phyloP scores from a whole-genome alignment of 192 early-diverging fungal genomes.

The Podila clonocystis region DNA sequence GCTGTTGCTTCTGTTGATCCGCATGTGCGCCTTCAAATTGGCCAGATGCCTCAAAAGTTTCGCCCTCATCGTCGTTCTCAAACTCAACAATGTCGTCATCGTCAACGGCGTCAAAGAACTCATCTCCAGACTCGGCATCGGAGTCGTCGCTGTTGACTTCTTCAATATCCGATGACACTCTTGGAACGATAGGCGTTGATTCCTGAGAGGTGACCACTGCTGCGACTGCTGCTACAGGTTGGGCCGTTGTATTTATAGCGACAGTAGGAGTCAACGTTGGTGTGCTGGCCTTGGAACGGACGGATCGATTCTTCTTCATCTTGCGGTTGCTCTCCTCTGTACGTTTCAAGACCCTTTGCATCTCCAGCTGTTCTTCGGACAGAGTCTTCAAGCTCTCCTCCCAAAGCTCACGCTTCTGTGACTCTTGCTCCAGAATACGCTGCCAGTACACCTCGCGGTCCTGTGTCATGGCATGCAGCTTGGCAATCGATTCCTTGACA shows the following conservation, averaged over 20 bases:
- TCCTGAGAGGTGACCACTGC: neutral
- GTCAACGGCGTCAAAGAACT: slow-evolving; percentile 75
- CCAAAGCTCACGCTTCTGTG: slow-evolving; percentile 56
- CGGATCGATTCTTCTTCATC: slow-evolving; percentile 45
- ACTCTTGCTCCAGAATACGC: slow-evolving; percentile 53
- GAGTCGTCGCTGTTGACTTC: slow-evolving; percentile 17
- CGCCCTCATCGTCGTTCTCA: slow-evolving; percentile 17
- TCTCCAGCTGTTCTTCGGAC: slow-evolving; percentile 55
- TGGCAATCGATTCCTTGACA: slow-evolving; percentile 33
- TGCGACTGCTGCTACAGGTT: neutral
- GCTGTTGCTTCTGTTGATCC: neutral
- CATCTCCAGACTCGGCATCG: slow-evolving; percentile 59
- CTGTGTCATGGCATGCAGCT: slow-evolving; percentile 50
- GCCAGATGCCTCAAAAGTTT: neutral
- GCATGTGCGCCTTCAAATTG: neutral
- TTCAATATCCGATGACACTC: neutral
- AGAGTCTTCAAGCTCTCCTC: slow-evolving; percentile 57
- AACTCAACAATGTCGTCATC: slow-evolving; percentile 52
- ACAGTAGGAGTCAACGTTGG: neutral
- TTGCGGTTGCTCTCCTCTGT: slow-evolving; percentile 49
- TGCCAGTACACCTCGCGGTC: slow-evolving; percentile 60
- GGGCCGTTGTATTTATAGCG: neutral
- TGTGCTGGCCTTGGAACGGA: slow-evolving; percentile 31
- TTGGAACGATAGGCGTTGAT: neutral
- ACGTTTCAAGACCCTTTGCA: slow-evolving; percentile 55